Base-by-base conservation (phyloP, 495 filamentous ascomycete species). In the Neurospora pannonica region DNA sequence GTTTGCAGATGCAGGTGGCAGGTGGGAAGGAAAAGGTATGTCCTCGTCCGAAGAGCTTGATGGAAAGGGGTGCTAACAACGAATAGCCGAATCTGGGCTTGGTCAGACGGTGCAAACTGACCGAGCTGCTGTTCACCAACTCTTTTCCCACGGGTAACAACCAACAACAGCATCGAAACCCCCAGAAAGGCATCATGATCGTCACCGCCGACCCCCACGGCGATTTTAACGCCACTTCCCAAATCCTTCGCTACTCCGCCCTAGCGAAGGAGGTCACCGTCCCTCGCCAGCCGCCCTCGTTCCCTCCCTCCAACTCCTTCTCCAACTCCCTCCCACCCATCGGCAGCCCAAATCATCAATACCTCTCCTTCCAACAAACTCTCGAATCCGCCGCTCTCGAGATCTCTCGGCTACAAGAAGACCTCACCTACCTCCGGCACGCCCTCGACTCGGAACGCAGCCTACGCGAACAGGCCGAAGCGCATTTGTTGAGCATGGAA, bases 101-200 rank as follows among this genome's bases (percentile, higher is more conserved):
- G 38, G 98, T 93, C 86, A 90, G 96, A 37, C 96, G 98, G 81
- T 97, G 94, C 87, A 99, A 98, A 79, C 88, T 99, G 75, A 99
- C 96, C 0, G 96, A 99, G 81, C 87, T 99, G 5, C 86, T 99
- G 31, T 98, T 99, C 83, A 96, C 94, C 24, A 98, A 98, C 82
- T 95, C 91, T 2, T 97, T 97, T 82, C 92, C 95, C 3, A 91
- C 91, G 0, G 78, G 89, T 1, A 86, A 87, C 24, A 81, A 81
- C 21, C 80, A 81, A 17, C 77, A 72, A 7, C 77, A 81, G 7
- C 76, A 77, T 71, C 83, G 85, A 1, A 87, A 88, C 28, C 91
- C 93, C 0, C 95, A 97, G 80, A 96, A 94, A 80, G 93, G 92
- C 0, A 88, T 95, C 78, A 98, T 99, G 96, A 92, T 98, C 60